A percentile compares a stretch with the other conserved stretches of the same genome.
These are phyloP conservation scores for Chlamydomonas applanata DNA, from an alignment of 139 green algal species.

Conservation along the genomic window DNA sequence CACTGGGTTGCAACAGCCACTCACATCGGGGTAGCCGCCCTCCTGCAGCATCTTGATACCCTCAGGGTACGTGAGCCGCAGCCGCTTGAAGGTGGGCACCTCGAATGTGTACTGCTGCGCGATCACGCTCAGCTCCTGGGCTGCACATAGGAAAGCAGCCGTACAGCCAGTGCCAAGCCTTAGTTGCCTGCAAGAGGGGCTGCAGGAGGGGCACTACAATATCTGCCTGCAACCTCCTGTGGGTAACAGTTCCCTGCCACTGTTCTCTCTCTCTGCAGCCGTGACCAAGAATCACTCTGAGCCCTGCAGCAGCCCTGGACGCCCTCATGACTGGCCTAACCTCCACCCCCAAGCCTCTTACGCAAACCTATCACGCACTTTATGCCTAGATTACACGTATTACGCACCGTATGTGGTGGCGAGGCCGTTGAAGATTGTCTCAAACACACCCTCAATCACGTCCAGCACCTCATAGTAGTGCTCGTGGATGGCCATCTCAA, in stretches of 20 bases:
- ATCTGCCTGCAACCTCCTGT: too few relatives aligned
- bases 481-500: constrained; percentile 98
- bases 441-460: constrained; percentile 91
- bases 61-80: constrained; percentile 88
- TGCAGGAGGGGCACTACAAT: not conserved
- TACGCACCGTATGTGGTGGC: constrained; percentile 48
- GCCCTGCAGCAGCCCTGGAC: too few relatives aligned
- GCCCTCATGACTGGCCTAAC: too few relatives aligned
- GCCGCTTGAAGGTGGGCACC: constrained; percentile 78
- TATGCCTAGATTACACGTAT: too few relatives aligned
- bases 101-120: constrained; percentile 89
- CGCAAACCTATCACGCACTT: too few relatives aligned
- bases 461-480: constrained; percentile 97
- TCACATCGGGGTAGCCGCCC: constrained; percentile 29
- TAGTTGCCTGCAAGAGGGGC: not conserved
- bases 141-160: constrained; percentile 18
- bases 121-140: constrained; percentile 75
- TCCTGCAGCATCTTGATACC: constrained; percentile 90
- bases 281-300: too few relatives aligned
- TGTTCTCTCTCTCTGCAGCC: too few relatives aligned
- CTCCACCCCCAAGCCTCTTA: too few relatives aligned
- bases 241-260: too few relatives aligned
- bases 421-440: constrained; percentile 90
- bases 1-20: not conserved
- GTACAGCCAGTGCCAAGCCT: not conserved